A percentile compares a stretch with the other conserved stretches of the same genome.
Evolutionary conservation across 164 flowering plant species (phyloP).

Genomic region (Dillenia turbinata): DNA sequence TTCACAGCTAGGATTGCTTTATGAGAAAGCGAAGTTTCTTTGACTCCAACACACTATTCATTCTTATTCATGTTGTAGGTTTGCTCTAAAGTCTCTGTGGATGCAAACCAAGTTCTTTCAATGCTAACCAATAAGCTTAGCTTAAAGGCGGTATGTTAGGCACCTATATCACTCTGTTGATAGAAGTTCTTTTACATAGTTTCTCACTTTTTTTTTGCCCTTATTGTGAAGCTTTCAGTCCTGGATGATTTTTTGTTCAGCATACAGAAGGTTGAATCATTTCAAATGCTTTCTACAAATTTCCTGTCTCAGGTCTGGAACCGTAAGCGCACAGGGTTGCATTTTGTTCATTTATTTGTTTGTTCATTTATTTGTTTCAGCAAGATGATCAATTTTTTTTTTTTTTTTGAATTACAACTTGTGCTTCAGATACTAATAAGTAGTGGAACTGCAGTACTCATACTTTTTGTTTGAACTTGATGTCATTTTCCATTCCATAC

Average conservation of each 20-base stretch:
- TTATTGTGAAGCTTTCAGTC: slow-evolving; percentile 38
- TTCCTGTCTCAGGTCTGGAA: slow-evolving; percentile 53
- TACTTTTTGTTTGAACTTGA: background rate
- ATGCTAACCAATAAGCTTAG: slow-evolving; percentile 36
- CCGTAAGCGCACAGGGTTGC: too few species aligned
- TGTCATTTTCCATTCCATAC: background rate
- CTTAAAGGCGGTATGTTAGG: slow-evolving; percentile 32
- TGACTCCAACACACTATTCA: background rate
- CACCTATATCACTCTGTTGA: background rate
- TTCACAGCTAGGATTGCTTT: background rate
- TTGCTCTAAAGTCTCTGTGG: slow-evolving; percentile 31
- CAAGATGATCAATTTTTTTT: too few species aligned
- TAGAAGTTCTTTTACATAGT: background rate
- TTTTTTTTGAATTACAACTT: too few species aligned
- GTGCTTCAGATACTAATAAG: too few species aligned
- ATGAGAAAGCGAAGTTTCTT: background rate
- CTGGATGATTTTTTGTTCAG: slow-evolving; percentile 52
- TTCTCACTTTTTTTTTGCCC: background rate
- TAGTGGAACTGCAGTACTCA: background rate
- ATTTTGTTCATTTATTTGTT: background rate
- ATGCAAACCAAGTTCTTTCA: slow-evolving; percentile 27
- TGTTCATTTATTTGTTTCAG: background rate
- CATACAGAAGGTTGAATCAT: slow-evolving; percentile 41
- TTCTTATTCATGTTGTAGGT: slow-evolving; percentile 37
- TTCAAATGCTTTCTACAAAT: slow-evolving; percentile 32